Evolutionary conservation across 1,284 basidiomycete genomes (phyloP), one percentile per base, ranked within the genome.

Genomic region (Ustilago curta): DNA sequence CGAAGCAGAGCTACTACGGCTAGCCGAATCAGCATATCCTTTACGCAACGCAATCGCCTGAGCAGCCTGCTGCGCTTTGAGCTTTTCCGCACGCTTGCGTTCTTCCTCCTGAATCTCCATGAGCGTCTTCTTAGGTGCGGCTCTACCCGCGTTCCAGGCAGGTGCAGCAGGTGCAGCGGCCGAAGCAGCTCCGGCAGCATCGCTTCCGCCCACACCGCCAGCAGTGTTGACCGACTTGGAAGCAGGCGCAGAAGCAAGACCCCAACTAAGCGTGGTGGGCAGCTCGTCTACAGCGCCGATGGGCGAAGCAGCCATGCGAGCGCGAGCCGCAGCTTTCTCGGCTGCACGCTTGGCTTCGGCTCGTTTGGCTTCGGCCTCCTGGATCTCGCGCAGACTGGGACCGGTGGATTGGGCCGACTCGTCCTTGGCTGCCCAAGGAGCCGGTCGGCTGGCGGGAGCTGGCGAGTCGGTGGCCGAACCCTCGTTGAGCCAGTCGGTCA

Each of bases 71-170:
- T 87, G 84, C 83, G 90, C 91, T 88, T 93, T 94, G 35, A 61
- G 23, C 42, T 69, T 72, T 19, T 78, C 72, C 3, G 77, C 74
- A 1, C 75, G 70, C 60, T 76, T 97, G 92, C 71, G 52, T 37
- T 99, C 96, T 81, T 99, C 96, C 85, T 98, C 95, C 85, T 97
- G 94, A 50, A 99, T 99, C 87, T 99, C 95, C 88, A 95, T 97
- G 90, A 99, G 92, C 2, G 93, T 93, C 89, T 95, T 97, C 87
- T 95, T 96, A 8, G 90, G 87, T 3, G 77, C 59, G 4, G 71
- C 31, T 23, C 73, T 77, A 25, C 75, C 67, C 4, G 68, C 68
- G 18, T 63, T 82, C 77, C 78, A 78, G 21, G 68, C 76, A 11
- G 71, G 64, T 14, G 87, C 85, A 31, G 84, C 82, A 50, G 82